Evolutionary conservation across 1,284 basidiomycete genomes (phyloP).

Genomic region (Apiotrichum brassicae): DNA sequence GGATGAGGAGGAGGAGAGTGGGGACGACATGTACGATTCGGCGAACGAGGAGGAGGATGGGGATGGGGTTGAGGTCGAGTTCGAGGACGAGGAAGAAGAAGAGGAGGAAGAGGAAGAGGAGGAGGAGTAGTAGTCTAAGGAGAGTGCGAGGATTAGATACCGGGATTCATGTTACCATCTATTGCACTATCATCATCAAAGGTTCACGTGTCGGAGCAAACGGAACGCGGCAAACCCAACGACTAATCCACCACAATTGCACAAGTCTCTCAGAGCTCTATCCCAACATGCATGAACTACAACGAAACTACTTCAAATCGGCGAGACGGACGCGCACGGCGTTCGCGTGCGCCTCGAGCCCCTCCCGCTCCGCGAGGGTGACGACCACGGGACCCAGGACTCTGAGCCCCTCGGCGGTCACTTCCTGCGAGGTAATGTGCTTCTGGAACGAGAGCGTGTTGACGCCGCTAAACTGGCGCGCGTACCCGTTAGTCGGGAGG

Average conservation of each 20-base stretch:
- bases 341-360: slow-evolving; percentile 82
- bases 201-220: too few relatives aligned
- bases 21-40: slow-evolving; percentile 22
- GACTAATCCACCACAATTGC: too few relatives aligned
- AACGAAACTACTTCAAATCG: slow-evolving; percentile 4
- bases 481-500: slow-evolving; percentile 88
- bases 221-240: too few relatives aligned
- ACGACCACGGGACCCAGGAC: slow-evolving; percentile 82
- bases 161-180: too few relatives aligned
- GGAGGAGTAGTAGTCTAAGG: not conserved
- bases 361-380: slow-evolving; percentile 89
- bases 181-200: too few relatives aligned
- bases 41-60: slow-evolving; percentile 18
- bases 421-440: slow-evolving; percentile 93
- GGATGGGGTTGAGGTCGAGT: slow-evolving; percentile 18
- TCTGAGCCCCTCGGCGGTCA: slow-evolving; percentile 71
- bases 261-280: not conserved
- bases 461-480: slow-evolving; percentile 95
- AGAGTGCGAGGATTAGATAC: not conserved
- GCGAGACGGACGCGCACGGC: slow-evolving; percentile 45
- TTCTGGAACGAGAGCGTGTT: slow-evolving; percentile 98
- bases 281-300: not conserved
- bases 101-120: slow-evolving; percentile 47
- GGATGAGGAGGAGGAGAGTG: slow-evolving; percentile 29
- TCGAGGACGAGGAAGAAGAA: slow-evolving; percentile 20